These are phyloP conservation scores for Colletotrichum horii DNA, from an alignment of 2,329 filamentous ascomycete genomes.

Conservation along the genomic window DNA sequence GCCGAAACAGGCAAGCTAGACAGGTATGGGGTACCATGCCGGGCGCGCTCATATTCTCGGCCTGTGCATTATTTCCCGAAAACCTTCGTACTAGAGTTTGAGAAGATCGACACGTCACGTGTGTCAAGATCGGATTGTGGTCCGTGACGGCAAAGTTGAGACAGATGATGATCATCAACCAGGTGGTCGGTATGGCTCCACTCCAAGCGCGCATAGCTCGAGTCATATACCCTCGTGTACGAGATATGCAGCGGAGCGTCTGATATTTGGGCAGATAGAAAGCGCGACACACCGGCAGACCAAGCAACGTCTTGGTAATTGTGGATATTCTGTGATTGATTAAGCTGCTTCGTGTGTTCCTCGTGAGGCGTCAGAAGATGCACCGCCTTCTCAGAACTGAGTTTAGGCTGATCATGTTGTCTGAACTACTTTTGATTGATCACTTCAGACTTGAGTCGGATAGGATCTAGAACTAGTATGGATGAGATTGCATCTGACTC, in stretches of 20 bases:
- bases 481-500: not conserved
- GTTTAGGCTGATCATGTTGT: not conserved
- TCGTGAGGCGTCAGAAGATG: not conserved
- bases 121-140: not conserved
- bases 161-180: not conserved
- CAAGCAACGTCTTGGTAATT: not conserved
- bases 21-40: not conserved
- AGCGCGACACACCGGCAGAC: not conserved
- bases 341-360: not conserved
- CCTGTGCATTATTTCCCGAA: not conserved
- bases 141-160: not conserved
- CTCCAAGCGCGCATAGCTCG: not conserved
- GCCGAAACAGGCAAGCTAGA: not conserved
- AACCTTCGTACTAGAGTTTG: not conserved
- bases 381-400: not conserved
- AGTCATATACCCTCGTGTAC: not conserved
- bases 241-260: not conserved
- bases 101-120: not conserved
- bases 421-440: not conserved
- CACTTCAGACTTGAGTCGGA: not conserved
- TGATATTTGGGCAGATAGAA: not conserved
- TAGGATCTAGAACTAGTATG: not conserved
- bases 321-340: not conserved
- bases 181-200: not conserved
- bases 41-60: not conserved